A percentile compares a stretch with the other conserved stretches of the same genome.
phyloP scores from a whole-genome alignment of 306 rosid genomes.

The Cicer arietinum region DNA sequence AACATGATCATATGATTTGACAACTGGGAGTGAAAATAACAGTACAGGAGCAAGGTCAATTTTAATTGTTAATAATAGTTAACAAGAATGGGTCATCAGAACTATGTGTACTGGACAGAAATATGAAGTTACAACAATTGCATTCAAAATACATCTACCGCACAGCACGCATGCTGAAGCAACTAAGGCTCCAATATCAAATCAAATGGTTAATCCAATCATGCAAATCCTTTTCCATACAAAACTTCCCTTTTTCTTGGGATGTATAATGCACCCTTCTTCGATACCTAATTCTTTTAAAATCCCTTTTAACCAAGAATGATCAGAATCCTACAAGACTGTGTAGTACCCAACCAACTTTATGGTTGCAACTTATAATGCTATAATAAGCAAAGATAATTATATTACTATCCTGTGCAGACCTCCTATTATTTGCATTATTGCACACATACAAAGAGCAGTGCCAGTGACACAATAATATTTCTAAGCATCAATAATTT shows the following conservation, averaged over 20 bases:
- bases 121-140: constrained; percentile 5
- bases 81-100: constrained; percentile 26
- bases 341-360: background rate
- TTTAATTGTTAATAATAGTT: background rate
- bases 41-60: background rate
- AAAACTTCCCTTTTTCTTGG: constrained; percentile 5
- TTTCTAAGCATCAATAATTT: background rate
- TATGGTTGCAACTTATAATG: constrained; percentile 17
- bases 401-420: background rate
- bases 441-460: constrained; percentile 31
- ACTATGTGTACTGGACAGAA: constrained; percentile 2
- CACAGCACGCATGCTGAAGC: constrained; percentile 20
- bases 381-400: constrained; percentile 8
- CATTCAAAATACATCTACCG: constrained; percentile 6
- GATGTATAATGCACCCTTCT: background rate
- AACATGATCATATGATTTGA: background rate
- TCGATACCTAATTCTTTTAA: background rate
- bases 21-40: background rate
- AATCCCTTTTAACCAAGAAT: background rate
- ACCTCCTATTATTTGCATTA: constrained; percentile 10
- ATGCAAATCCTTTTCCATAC: constrained; percentile 19
- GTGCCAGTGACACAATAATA: constrained; percentile 32
- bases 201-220: constrained; percentile 24
- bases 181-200: constrained; percentile 17
- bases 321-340: constrained; percentile 14